Evolutionary conservation across 306 rosid genomes (phyloP).

Genomic region (Rosa lucieae): DNA sequence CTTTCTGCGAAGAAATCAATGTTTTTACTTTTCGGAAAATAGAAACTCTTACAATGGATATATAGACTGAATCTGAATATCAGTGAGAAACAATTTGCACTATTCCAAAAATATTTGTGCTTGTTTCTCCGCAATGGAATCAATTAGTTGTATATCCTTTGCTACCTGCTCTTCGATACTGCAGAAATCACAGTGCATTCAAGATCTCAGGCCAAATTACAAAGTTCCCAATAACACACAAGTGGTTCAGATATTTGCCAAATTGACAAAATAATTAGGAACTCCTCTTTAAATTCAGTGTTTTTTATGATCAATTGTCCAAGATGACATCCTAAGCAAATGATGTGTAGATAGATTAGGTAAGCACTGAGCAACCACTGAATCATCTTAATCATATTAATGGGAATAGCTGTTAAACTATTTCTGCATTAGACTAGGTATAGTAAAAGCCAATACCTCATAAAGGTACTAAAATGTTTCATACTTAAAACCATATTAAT

Average conservation of each 20-base stretch:
- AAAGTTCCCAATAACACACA: no score
- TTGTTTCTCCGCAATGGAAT: conserved; percentile 91
- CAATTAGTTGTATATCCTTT: conserved; percentile 87
- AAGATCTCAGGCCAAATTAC: conserved; percentile 14
- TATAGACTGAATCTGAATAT: conserved; percentile 83
- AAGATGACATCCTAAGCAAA: background rate
- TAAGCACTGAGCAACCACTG: background rate
- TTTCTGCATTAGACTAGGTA: background rate
- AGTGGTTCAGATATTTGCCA: no score
- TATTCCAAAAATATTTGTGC: conserved; percentile 93
- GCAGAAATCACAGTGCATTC: conserved; percentile 41
- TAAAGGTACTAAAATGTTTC: background rate
- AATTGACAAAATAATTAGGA: background rate
- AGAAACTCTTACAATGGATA: conserved; percentile 72
- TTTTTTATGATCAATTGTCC: background rate
- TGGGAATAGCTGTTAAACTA: no score
- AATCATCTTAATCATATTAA: background rate
- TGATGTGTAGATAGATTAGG: background rate
- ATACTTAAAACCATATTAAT: background rate
- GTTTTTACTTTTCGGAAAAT: background rate
- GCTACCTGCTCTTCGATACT: conserved; percentile 89
- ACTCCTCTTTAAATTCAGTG: background rate
- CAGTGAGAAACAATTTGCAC: conserved; percentile 93
- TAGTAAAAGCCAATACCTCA: background rate
- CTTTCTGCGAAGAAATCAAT: background rate